A percentile compares a stretch with the other conserved stretches of the same genome.
phyloP scores from a whole-genome alignment of 805 yeast genomes.

The Barnettozyma sp. region DNA sequence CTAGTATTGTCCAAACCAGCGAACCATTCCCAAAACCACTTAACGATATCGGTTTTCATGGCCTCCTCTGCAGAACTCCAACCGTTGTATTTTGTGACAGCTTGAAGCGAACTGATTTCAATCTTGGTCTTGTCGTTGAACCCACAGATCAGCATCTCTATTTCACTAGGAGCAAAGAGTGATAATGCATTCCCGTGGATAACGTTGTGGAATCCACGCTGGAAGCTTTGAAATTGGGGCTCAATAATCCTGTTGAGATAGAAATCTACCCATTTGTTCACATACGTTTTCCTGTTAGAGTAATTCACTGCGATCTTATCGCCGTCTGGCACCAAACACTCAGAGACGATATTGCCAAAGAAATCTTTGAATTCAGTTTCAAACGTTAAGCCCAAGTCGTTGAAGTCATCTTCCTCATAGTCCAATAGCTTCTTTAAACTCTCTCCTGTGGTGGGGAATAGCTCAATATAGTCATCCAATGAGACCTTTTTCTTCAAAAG shows the following conservation, averaged over 20 bases:
- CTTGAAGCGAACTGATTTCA: conserved; percentile 59
- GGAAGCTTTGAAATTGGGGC: conserved; percentile 50
- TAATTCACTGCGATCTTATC: conserved; percentile 44
- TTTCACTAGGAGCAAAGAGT: conserved; percentile 73
- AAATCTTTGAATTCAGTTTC: conserved; percentile 48
- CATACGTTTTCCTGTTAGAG: conserved; percentile 53
- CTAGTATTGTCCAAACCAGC: conserved; percentile 34
- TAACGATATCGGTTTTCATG: conserved; percentile 35
- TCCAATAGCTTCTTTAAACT: conserved; percentile 43
- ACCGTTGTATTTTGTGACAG: conserved; percentile 69
- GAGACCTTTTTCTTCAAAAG: conserved; percentile 48
- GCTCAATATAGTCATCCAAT: conserved; percentile 56
- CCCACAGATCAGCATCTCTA: conserved; percentile 75
- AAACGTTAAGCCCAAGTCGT: conserved; percentile 52
- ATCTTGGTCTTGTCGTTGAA: conserved; percentile 48
- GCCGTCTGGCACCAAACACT: conserved; percentile 57
- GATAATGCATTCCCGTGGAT: conserved; percentile 78
- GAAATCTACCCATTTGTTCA: conserved; percentile 54
- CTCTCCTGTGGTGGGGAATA: conserved; percentile 61
- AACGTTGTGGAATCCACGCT: conserved; percentile 66
- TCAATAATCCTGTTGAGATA: conserved; percentile 50
- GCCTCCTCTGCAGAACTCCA: conserved; percentile 41
- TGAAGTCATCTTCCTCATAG: conserved; percentile 37
- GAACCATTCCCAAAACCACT: conserved; percentile 88
- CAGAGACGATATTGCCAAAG: conserved; percentile 36